Conservation (phyloP, 129 eudicot species). For the Helichrysum umbraculigerum region DNA sequence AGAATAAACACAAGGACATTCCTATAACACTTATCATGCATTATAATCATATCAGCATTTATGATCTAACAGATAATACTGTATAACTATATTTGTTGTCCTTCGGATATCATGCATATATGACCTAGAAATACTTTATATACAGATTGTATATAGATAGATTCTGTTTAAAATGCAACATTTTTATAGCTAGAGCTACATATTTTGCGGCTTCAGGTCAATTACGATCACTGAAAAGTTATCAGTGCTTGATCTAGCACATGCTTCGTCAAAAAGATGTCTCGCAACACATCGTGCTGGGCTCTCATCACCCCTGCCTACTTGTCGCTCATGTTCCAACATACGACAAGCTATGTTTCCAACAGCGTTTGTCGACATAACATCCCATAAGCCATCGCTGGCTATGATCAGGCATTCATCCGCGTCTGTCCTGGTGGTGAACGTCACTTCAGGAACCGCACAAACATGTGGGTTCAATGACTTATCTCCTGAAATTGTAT, state of each 20-base stretch:
- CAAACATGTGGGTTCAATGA: constrained; percentile 21
- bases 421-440: constrained; percentile 14
- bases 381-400: constrained; percentile 36
- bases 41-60: background rate
- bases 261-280: constrained; percentile 18
- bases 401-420: constrained; percentile 32
- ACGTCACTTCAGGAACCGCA: constrained; percentile 29
- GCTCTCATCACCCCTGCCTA: background rate
- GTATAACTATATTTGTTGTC: background rate
- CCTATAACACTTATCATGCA: background rate
- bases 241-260: constrained; percentile 21
- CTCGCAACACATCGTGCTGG: constrained; percentile 23
- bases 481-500: constrained; percentile 27
- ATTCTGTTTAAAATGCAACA: background rate
- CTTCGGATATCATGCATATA: constrained; percentile 6
- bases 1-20: constrained; percentile 12
- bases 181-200: background rate
- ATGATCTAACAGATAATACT: constrained; percentile 7
- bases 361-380: constrained; percentile 12
- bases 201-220: constrained; percentile 18
- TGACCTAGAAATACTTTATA: background rate
- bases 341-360: constrained; percentile 21
- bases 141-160: constrained; percentile 5
- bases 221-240: constrained; percentile 28
- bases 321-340: constrained; percentile 7